Evolutionary conservation across 1,284 basidiomycete genomes (phyloP).

Genomic region (Earliella scabrosa): DNA sequence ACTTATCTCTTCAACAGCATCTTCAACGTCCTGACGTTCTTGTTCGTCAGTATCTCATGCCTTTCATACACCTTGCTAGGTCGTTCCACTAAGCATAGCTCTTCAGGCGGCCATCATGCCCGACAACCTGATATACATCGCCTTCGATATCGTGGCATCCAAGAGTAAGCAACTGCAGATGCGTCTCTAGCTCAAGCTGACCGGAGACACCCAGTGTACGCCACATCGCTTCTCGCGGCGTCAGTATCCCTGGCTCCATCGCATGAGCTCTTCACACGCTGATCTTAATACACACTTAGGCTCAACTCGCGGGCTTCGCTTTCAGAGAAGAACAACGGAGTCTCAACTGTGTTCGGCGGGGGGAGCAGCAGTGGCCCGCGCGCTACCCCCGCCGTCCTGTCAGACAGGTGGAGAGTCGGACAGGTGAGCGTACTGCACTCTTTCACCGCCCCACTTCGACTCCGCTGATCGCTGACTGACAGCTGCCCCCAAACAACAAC

Average conservation of each 20-base stretch:
- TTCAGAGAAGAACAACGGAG: not conserved
- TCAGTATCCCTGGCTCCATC: not conserved
- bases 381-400: not conserved
- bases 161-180: not conserved
- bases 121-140: not conserved
- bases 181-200: too few relatives aligned
- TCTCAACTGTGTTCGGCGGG: not conserved
- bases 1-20: not conserved
- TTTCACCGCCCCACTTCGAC: not conserved
- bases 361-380: not conserved
- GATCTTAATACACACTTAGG: not conserved
- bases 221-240: not conserved
- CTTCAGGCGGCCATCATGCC: not conserved
- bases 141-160: not conserved
- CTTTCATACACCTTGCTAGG: too few relatives aligned
- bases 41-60: not conserved
- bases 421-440: not conserved
- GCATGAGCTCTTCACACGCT: not conserved
- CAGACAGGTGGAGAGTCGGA: not conserved
- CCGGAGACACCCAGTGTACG: not conserved
- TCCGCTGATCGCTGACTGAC: not conserved
- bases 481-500: not conserved
- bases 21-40: not conserved
- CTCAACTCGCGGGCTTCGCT: not conserved
- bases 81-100: too few relatives aligned